Percentiles rank a stretch among this genome's conserved stretches.
Conservation (phyloP, 2,329 filamentous ascomycete genomes). For the Aspergillus sp. region DNA sequence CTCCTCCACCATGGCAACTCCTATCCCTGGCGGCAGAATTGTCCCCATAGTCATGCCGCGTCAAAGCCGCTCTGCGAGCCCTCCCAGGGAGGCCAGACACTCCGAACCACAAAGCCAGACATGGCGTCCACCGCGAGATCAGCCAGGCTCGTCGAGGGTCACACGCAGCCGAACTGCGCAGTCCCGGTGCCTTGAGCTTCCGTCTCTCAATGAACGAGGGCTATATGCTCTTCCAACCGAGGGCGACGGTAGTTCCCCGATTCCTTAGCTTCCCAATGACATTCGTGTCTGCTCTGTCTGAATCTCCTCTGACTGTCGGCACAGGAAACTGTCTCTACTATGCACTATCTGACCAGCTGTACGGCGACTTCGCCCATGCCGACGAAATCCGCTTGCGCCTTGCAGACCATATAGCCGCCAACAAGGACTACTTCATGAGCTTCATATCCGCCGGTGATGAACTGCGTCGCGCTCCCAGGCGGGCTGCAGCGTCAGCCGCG, state of each 20-base stretch:
- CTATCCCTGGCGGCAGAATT: constrained; percentile 31
- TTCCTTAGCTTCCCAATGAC: constrained; percentile 9
- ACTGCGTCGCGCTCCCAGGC: constrained; percentile 49
- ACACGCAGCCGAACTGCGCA: constrained; percentile 13
- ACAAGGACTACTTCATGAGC: constrained; percentile 54
- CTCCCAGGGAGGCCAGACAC: constrained; percentile 9
- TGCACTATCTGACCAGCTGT: constrained; percentile 58
- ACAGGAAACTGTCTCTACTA: constrained; percentile 62
- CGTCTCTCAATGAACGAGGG: constrained; percentile 43
- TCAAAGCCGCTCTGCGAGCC: constrained; percentile 14
- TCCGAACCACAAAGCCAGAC: constrained; percentile 5
- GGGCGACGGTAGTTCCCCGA: constrained; percentile 49
- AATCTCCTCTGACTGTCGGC: constrained; percentile 16
- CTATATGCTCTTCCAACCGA: constrained; percentile 51
- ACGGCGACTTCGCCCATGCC: constrained; percentile 50
- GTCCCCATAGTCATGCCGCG: constrained; percentile 32
- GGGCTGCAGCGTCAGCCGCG: constrained; percentile 29
- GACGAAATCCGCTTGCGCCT: constrained; percentile 49
- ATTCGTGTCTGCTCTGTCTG: not conserved
- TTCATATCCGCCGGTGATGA: constrained; percentile 52
- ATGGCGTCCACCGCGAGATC: constrained; percentile 9
- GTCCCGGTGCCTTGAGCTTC: constrained; percentile 27
- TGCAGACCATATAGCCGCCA: constrained; percentile 53
- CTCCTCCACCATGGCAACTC: constrained; percentile 29
- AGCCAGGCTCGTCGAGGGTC: constrained; percentile 6